Evolutionary conservation across 2,329 filamentous ascomycete species (phyloP).

Genomic region (Microascus cirrosus): DNA sequence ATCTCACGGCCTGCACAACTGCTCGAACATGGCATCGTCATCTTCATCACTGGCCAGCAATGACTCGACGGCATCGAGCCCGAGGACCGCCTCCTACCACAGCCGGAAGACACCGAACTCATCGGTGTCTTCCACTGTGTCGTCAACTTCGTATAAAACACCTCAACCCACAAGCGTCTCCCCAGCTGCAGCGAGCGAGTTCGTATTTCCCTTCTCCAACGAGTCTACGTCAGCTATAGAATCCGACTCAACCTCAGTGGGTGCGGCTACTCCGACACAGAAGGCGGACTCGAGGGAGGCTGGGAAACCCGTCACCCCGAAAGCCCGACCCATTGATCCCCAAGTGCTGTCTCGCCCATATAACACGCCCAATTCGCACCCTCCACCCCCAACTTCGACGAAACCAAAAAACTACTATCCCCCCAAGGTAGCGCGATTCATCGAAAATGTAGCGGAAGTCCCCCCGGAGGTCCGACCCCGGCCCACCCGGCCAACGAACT

Average conservation of each 20-base stretch:
- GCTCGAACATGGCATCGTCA: not conserved
- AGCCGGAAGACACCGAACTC: not conserved
- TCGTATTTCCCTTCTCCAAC: not conserved
- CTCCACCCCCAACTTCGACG: not conserved
- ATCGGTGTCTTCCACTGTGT: not conserved
- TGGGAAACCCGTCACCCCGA: not conserved
- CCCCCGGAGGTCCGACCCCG: not conserved
- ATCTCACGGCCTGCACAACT: not conserved
- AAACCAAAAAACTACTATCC: not conserved
- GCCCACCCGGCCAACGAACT: not conserved
- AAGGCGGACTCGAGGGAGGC: not conserved
- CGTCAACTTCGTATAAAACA: not conserved
- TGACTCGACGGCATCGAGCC: not conserved
- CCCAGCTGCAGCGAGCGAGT: not conserved
- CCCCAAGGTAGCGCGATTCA: not conserved
- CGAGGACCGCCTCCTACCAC: not conserved
- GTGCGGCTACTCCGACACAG: not conserved
- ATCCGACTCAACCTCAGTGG: not conserved
- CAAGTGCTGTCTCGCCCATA: not conserved
- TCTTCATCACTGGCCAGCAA: not conserved
- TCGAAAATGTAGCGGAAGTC: not conserved
- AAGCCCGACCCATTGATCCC: not conserved
- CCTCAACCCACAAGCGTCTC: not conserved
- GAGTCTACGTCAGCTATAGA: not conserved
- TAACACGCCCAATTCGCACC: not conserved